These are phyloP conservation scores for Dendryphion nanum DNA, from an alignment of 2,329 filamentous ascomycete species.

Conservation along the genomic window DNA sequence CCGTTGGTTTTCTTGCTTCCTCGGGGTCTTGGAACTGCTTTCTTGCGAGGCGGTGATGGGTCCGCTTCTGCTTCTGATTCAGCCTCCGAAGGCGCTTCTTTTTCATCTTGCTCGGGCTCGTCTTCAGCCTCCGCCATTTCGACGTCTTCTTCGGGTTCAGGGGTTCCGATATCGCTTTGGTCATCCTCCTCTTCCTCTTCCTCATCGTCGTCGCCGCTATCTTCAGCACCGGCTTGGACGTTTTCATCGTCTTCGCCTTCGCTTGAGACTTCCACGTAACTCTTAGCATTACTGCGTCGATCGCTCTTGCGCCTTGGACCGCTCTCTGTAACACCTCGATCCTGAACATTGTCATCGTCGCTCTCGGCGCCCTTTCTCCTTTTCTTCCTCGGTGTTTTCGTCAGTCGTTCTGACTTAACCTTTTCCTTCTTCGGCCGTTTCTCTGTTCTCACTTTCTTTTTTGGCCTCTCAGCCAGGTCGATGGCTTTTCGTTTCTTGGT, in stretches of 20 bases:
- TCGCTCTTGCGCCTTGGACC: slow-evolving; percentile 45
- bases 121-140: slow-evolving; percentile 27
- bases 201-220: slow-evolving; percentile 11
- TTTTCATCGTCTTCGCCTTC: slow-evolving; percentile 40
- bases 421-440: slow-evolving; percentile 33
- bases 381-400: slow-evolving; percentile 41
- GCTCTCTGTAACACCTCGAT: slow-evolving; percentile 31
- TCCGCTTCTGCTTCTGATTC: slow-evolving; percentile 13
- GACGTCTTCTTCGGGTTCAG: slow-evolving; percentile 24
- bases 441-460: slow-evolving; percentile 35
- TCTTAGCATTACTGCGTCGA: slow-evolving; percentile 38
- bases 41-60: slow-evolving; percentile 14
- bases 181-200: slow-evolving; percentile 15
- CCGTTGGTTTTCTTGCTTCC: slow-evolving; percentile 15
- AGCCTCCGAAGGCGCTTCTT: slow-evolving; percentile 10
- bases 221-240: slow-evolving; percentile 20
- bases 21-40: slow-evolving; percentile 6
- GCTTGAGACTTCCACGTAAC: slow-evolving; percentile 46
- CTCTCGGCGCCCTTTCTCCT: slow-evolving; percentile 30
- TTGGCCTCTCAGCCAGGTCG: slow-evolving; percentile 23
- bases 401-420: slow-evolving; percentile 23
- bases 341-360: slow-evolving; percentile 28
- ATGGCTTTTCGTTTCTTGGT: slow-evolving; percentile 47
- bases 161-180: slow-evolving; percentile 10
- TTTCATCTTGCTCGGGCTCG: slow-evolving; percentile 10